These are phyloP conservation scores for Cyathus striatus DNA, from an alignment of 768 basidiomycete genomes.

Conservation along the genomic window DNA sequence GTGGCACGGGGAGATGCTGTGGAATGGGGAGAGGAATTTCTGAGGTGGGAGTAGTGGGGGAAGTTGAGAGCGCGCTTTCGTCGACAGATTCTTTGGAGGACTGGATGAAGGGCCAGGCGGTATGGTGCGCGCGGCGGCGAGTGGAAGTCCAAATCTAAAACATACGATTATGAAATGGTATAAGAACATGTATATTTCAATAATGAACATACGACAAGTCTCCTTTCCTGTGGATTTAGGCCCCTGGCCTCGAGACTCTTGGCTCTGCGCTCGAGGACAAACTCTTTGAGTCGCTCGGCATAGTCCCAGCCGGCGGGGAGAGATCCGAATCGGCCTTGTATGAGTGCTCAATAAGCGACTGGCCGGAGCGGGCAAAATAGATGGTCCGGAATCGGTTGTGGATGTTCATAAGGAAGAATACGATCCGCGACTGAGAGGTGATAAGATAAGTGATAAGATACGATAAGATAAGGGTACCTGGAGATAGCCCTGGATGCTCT, in stretches of 20 bases:
- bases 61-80: no score
- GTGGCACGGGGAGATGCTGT: no score
- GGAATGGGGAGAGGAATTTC: no score
- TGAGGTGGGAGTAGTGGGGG: no score
- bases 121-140: slow-evolving; percentile 87
- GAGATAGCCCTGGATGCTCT: slow-evolving; percentile 89
- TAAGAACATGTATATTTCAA: neutral
- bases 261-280: slow-evolving; percentile 78
- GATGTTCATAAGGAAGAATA: slow-evolving; percentile 99
- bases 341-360: slow-evolving; percentile 96
- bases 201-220: slow-evolving; percentile 52
- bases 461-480: no score
- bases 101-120: slow-evolving; percentile 91
- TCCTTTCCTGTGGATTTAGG: slow-evolving; percentile 51
- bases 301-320: slow-evolving; percentile 97
- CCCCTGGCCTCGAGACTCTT: slow-evolving; percentile 73
- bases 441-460: no score
- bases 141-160: slow-evolving; percentile 99
- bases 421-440: slow-evolving; percentile 92
- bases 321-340: slow-evolving; percentile 98
- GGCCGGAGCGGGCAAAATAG: slow-evolving; percentile 98
- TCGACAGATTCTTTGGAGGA: slow-evolving; percentile 11
- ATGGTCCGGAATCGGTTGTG: slow-evolving; percentile 92
- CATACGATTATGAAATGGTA: slow-evolving; percentile 20
- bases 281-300: slow-evolving; percentile 82